phyloP scores from a whole-genome alignment of 805 yeast species.

The Myxozyma udenii region DNA sequence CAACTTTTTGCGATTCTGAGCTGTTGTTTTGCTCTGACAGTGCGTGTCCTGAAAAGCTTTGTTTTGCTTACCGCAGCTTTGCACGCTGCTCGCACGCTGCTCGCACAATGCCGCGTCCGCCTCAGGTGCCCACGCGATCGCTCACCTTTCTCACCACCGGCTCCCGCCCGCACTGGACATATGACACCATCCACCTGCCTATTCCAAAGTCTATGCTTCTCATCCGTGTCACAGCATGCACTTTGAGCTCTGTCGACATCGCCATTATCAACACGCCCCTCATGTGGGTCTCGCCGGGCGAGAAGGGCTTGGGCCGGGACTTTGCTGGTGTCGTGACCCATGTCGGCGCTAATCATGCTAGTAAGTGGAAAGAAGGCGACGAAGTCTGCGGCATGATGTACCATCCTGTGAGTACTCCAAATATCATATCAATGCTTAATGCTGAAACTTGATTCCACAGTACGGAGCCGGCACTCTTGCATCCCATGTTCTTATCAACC shows the following conservation, averaged over 20 bases:
- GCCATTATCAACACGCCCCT: conserved; percentile 55
- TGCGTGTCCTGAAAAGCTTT: too few species aligned
- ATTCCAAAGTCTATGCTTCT: conserved; percentile 49
- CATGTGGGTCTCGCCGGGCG: conserved; percentile 44
- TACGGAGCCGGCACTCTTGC: conserved; percentile 57
- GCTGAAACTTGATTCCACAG: conserved; percentile 6
- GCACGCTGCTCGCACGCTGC: too few species aligned
- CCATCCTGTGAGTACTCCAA: conserved; percentile 39
- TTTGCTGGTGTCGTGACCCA: conserved; percentile 58
- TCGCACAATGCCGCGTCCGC: conserved; percentile 12
- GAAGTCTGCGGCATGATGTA: conserved; percentile 60
- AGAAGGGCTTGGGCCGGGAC: conserved; percentile 68
- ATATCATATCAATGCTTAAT: not conserved
- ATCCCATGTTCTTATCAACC: conserved; percentile 55
- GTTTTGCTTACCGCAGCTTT: too few species aligned
- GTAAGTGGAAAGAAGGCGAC: conserved; percentile 52
- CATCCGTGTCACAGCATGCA: conserved; percentile 57
- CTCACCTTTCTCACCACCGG: conserved; percentile 26
- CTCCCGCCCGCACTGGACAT: conserved; percentile 25
- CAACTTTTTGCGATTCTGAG: too few species aligned
- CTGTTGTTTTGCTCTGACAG: too few species aligned
- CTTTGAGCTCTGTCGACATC: conserved; percentile 65
- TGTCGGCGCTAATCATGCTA: conserved; percentile 49
- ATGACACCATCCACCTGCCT: conserved; percentile 45
- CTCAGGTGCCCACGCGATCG: conserved; percentile 22